Percentiles rank a stretch among this genome's conserved stretches.
Evolutionary conservation across 2,329 filamentous ascomycete species (phyloP).

Genomic region (Metarhizium album): DNA sequence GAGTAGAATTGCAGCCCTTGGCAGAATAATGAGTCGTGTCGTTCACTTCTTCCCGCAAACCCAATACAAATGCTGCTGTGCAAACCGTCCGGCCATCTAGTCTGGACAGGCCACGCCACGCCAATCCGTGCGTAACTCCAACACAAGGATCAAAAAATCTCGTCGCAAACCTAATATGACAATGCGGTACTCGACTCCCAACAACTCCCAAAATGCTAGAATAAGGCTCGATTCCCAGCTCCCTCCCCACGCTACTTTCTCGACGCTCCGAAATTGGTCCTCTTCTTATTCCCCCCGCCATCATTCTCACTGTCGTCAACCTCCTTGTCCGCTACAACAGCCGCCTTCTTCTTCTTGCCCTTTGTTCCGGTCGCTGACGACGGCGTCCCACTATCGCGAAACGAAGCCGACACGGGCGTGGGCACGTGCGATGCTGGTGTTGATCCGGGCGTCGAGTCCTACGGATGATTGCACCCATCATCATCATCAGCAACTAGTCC

Average conservation of each 20-base stretch:
- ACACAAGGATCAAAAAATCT: neutral
- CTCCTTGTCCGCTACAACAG: slow-evolving; percentile 14
- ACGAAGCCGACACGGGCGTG: slow-evolving; percentile 44
- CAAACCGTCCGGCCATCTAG: neutral
- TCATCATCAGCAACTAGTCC: neutral
- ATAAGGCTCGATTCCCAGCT: neutral
- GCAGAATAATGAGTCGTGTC: neutral
- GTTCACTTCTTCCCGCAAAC: neutral
- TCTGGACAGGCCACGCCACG: neutral
- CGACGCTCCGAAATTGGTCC: slow-evolving; percentile 46
- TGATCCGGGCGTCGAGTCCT: slow-evolving; percentile 36
- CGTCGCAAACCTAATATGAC: too few species aligned
- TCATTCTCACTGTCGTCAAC: slow-evolving; percentile 51
- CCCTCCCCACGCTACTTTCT: slow-evolving; percentile 30
- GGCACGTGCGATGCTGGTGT: slow-evolving; percentile 36
- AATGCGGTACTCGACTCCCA: neutral
- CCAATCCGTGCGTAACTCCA: neutral
- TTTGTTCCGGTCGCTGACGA: slow-evolving; percentile 34
- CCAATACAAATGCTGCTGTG: neutral
- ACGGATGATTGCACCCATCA: neutral
- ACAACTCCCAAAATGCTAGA: neutral
- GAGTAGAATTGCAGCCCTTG: neutral
- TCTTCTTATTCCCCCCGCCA: slow-evolving; percentile 43
- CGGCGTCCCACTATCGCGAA: slow-evolving; percentile 41
- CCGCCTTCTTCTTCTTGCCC: slow-evolving; percentile 40